These are phyloP conservation scores for Stachybotrys elegans DNA, from an alignment of 2,329 filamentous ascomycete species.

Conservation along the genomic window DNA sequence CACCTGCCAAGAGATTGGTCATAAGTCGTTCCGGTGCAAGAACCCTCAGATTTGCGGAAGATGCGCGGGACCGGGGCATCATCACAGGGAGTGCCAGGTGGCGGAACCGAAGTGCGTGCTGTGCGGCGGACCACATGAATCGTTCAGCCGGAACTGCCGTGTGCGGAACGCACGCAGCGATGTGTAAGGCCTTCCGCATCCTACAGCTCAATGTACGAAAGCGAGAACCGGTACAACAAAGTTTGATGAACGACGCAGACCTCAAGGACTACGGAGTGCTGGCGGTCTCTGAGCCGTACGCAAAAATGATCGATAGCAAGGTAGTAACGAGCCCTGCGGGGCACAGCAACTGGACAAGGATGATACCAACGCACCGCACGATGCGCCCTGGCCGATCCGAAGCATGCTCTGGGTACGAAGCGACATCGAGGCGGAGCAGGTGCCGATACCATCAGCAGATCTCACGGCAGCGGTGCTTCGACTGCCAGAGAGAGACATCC, in stretches of 20 bases:
- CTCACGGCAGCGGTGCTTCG: slow-evolving; percentile 1
- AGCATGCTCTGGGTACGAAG: slow-evolving; percentile 2
- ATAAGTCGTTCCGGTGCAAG: slow-evolving; percentile 5
- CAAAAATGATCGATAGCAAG: slow-evolving; percentile 2
- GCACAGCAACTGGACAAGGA: slow-evolving; percentile 5
- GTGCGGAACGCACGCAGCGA: too few species aligned
- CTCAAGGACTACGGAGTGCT: slow-evolving; percentile 4
- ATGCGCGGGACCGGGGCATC: slow-evolving; percentile 2
- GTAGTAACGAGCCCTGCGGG: slow-evolving; percentile 3
- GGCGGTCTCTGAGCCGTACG: slow-evolving; percentile 7
- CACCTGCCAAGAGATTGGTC: slow-evolving; percentile 2
- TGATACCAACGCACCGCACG: slow-evolving; percentile 4
- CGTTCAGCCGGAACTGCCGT: slow-evolving; percentile 2
- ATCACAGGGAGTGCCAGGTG: slow-evolving; percentile 1
- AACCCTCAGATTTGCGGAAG: slow-evolving; percentile 3
- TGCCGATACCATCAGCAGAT: slow-evolving; percentile 2
- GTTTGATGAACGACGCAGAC: slow-evolving; percentile 8
- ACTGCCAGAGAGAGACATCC: slow-evolving; percentile 1
- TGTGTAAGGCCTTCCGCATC: too few species aligned
- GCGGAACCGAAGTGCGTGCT: slow-evolving; percentile 2
- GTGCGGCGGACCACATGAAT: slow-evolving; percentile 3
- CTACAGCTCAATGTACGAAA: slow-evolving; percentile 9
- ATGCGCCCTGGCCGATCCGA: slow-evolving; percentile 1
- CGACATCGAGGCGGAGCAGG: slow-evolving; percentile 3
- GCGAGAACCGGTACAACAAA: slow-evolving; percentile 5